Evolutionary conservation across 257 asterid genomes (phyloP).

Genomic region (Buddleja alternifolia): DNA sequence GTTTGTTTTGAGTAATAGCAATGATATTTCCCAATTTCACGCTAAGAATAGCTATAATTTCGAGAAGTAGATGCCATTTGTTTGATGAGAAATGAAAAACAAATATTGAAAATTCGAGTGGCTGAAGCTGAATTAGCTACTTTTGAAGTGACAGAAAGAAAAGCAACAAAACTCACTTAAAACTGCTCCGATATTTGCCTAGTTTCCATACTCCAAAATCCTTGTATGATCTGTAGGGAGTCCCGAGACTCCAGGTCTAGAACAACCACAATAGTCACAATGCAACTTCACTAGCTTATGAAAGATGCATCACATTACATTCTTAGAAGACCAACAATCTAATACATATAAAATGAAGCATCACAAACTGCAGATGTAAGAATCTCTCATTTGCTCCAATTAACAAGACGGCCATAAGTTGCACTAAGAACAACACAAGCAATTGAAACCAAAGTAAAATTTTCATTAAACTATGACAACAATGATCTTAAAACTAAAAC

Average conservation of each 20-base stretch:
- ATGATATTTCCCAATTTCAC: too few species aligned
- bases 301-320: background rate
- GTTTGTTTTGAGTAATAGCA: too few species aligned
- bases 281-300: background rate
- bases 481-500: constrained; percentile 34
- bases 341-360: constrained; percentile 16
- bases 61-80: too few species aligned
- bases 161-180: too few species aligned
- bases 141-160: background rate
- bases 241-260: too few species aligned
- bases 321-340: background rate
- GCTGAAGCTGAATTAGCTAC: background rate
- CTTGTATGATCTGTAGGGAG: too few species aligned
- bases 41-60: too few species aligned
- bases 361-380: background rate
- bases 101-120: background rate
- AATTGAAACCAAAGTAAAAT: background rate
- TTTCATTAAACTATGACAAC: constrained; percentile 31
- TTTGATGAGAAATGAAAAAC: constrained; percentile 1
- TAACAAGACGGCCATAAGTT: background rate
- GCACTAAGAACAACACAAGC: constrained; percentile 26
- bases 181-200: too few species aligned
- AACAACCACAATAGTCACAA: too few species aligned
- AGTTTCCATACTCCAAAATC: too few species aligned
- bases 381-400: background rate